phyloP scores from a whole-genome alignment of 305 asterid species.

The Solanum chacoense region DNA sequence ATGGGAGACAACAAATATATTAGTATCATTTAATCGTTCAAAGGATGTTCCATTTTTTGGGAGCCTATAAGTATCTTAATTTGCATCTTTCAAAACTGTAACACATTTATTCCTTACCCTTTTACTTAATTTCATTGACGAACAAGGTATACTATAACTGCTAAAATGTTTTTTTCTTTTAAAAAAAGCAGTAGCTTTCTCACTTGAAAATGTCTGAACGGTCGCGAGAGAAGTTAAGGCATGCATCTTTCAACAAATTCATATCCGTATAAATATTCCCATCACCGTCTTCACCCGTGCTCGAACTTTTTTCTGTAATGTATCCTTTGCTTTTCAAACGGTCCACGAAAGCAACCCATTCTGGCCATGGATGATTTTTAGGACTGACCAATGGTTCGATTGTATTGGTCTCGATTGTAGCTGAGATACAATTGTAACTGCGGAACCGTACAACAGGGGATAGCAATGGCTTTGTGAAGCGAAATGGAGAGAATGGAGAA shows the following conservation, averaged over 20 bases:
- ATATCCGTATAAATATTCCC: conserved; percentile 33
- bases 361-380: conserved; percentile 77
- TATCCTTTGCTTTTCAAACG: conserved; percentile 61
- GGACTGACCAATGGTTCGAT: conserved; percentile 5
- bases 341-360: conserved; percentile 73
- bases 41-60: background rate
- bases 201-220: conserved; percentile 84
- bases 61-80: background rate
- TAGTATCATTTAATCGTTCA: background rate
- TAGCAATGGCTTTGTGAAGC: conserved; percentile 12
- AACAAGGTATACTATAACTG: background rate
- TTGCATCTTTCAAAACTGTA: background rate
- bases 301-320: conserved; percentile 16
- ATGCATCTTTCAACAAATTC: conserved; percentile 57
- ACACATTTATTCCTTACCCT: background rate
- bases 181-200: background rate
- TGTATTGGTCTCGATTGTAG: conserved; percentile 13
- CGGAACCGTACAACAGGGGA: conserved; percentile 27
- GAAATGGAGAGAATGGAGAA: conserved; percentile 11
- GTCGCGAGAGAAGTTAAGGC: conserved; percentile 65
- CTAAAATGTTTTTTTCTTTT: background rate
- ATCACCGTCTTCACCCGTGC: conserved; percentile 7
- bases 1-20: background rate
- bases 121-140: background rate
- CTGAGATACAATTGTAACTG: conserved; percentile 36